These are phyloP conservation scores for Teratosphaeria viscida DNA, from an alignment of 2,329 filamentous ascomycete species.

Conservation along the genomic window DNA sequence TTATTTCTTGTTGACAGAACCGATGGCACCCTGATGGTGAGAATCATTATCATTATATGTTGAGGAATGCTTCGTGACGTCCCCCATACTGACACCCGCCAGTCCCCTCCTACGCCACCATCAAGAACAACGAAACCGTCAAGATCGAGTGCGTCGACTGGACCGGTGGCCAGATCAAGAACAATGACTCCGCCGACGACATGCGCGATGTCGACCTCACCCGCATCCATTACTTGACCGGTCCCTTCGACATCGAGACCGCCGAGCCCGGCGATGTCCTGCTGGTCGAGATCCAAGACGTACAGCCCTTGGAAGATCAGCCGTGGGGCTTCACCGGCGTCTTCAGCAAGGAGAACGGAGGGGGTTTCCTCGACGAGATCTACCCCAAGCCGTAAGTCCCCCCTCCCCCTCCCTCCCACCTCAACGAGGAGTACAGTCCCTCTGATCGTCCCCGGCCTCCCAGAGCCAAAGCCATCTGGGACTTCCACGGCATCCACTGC, in stretches of 20 bases:
- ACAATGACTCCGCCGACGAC: slow-evolving; percentile 85
- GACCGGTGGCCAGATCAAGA: slow-evolving; percentile 64
- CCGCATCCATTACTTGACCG: slow-evolving; percentile 75
- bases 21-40: slow-evolving; percentile 86
- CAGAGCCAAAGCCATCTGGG: slow-evolving; percentile 66
- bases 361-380: slow-evolving; percentile 77
- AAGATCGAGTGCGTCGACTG: slow-evolving; percentile 91
- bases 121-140: slow-evolving; percentile 76
- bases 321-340: slow-evolving; percentile 87
- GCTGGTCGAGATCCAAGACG: slow-evolving; percentile 83
- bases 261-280: slow-evolving; percentile 78
- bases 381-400: slow-evolving; percentile 64
- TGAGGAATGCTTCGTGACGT: too few species aligned
- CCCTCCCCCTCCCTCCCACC: too few species aligned
- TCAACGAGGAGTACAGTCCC: background rate
- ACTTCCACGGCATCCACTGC: slow-evolving; percentile 70
- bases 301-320: slow-evolving; percentile 74
- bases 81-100: background rate
- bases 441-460: slow-evolving; percentile 5
- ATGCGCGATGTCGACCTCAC: slow-evolving; percentile 76
- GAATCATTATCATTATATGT: slow-evolving; percentile 7
- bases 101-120: slow-evolving; percentile 65
- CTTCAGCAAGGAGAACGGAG: slow-evolving; percentile 71
- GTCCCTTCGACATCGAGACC: slow-evolving; percentile 76
- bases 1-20: slow-evolving; percentile 45